These are phyloP conservation scores for Umbilicaria muhlenbergii DNA, from an alignment of 495 filamentous ascomycete genomes.

Conservation along the genomic window DNA sequence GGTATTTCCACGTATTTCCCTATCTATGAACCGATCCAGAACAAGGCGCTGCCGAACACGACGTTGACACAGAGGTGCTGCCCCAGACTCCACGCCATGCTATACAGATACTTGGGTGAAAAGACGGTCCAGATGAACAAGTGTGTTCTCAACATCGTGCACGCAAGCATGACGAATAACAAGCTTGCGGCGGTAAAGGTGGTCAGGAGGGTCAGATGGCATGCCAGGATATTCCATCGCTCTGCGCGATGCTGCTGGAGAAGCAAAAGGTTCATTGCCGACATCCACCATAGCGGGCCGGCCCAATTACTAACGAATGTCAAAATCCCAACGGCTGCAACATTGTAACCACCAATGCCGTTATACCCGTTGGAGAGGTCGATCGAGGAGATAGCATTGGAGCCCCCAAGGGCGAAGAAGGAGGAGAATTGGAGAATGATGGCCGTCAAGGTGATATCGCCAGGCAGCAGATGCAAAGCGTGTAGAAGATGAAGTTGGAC, in stretches of 20 bases:
- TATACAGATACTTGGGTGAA: constrained; percentile 89
- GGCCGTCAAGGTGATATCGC: constrained; percentile 45
- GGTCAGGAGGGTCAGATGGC: constrained; percentile 46
- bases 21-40: constrained; percentile 28
- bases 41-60: constrained; percentile 37
- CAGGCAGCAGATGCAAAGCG: constrained; percentile 25
- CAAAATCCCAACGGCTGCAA: constrained; percentile 53
- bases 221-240: constrained; percentile 13
- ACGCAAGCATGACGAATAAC: constrained; percentile 73
- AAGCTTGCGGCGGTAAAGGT: constrained; percentile 44
- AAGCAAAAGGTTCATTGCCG: constrained; percentile 40
- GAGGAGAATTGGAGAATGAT: constrained; percentile 55
- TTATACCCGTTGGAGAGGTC: constrained; percentile 78
- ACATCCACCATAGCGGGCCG: constrained; percentile 75
- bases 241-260: constrained; percentile 11
- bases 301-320: constrained; percentile 87
- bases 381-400: constrained; percentile 82
- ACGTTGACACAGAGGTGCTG: constrained; percentile 63
- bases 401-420: constrained; percentile 85
- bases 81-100: constrained; percentile 70
- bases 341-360: constrained; percentile 54
- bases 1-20: not conserved
- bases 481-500: constrained; percentile 37
- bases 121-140: constrained; percentile 99
- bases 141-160: constrained; percentile 69